These are phyloP conservation scores for Lagenidium giganteum DNA, from an alignment of 352 stramenopile genomes.

Conservation along the genomic window DNA sequence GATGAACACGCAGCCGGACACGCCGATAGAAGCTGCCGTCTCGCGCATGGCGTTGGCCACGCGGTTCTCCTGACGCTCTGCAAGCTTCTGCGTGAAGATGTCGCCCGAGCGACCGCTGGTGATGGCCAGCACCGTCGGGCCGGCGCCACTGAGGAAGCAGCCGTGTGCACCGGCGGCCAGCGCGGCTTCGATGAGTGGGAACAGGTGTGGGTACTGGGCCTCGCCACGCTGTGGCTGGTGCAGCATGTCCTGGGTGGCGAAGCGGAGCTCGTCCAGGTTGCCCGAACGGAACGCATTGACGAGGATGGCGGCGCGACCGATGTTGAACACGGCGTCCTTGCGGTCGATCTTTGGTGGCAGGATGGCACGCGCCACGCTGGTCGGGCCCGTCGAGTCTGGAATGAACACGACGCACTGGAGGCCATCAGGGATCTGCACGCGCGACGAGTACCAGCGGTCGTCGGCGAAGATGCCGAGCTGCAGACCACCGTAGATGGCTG, in stretches of 20 bases:
- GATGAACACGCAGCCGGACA: slow-evolving; percentile 96
- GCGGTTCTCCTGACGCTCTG: slow-evolving; percentile 81
- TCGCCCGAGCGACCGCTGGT: slow-evolving; percentile 96
- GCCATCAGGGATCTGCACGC: slow-evolving; percentile 93
- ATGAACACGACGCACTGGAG: slow-evolving; percentile 99
- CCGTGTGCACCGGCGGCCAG: slow-evolving; percentile 91
- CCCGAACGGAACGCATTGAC: slow-evolving; percentile 95
- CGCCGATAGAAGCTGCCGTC: slow-evolving; percentile 84
- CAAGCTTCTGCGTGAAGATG: slow-evolving; percentile 97
- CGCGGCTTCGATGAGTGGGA: slow-evolving; percentile 96
- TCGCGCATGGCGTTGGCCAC: slow-evolving; percentile 97
- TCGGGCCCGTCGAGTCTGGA: slow-evolving; percentile 96
- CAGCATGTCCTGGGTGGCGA: slow-evolving; percentile 91
- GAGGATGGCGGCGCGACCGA: slow-evolving; percentile 95
- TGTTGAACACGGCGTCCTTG: slow-evolving; percentile 97
- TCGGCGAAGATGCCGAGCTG: slow-evolving; percentile 94
- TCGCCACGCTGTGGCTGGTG: slow-evolving; percentile 96
- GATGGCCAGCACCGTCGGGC: slow-evolving; percentile 97
- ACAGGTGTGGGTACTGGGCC: slow-evolving; percentile 95
- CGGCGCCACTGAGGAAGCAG: slow-evolving; percentile 96
- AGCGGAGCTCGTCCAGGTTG: slow-evolving; percentile 96
- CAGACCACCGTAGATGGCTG: slow-evolving; percentile 98
- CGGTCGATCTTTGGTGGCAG: slow-evolving; percentile 85
- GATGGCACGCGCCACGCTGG: slow-evolving; percentile 89
- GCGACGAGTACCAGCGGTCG: slow-evolving; percentile 96